These are phyloP conservation scores for Penicillium bialowiezense DNA, from an alignment of 495 filamentous ascomycete species.

Conservation along the genomic window DNA sequence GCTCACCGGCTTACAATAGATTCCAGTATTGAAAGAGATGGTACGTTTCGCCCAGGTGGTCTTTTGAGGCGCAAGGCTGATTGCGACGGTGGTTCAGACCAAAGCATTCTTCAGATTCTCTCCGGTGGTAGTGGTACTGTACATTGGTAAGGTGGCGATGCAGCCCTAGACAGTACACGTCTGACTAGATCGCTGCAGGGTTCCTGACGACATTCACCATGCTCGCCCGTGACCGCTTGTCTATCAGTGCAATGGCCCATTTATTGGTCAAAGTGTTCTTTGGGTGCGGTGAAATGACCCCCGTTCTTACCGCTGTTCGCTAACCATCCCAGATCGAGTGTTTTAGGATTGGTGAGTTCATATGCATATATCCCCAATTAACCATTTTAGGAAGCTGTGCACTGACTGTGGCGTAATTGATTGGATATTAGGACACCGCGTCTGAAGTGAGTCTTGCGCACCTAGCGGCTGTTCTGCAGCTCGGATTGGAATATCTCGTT, in stretches of 20 bases:
- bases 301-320: conserved; percentile 20
- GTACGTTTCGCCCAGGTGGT: conserved; percentile 25
- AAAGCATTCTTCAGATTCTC: conserved; percentile 92
- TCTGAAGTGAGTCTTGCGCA: conserved; percentile 39
- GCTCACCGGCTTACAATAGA: conserved; percentile 41
- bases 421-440: conserved; percentile 51
- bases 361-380: conserved; percentile 10
- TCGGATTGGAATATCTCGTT: conserved; percentile 27
- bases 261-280: conserved; percentile 81
- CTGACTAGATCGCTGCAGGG: conserved; percentile 49
- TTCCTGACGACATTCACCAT: conserved; percentile 92
- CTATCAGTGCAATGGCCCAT: conserved; percentile 76
- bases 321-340: conserved; percentile 55
- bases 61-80: conserved; percentile 28
- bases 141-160: conserved; percentile 51
- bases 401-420: conserved; percentile 46
- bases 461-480: conserved; percentile 33
- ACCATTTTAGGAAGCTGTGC: conserved; percentile 9
- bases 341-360: conserved; percentile 75
- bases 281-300: conserved; percentile 48
- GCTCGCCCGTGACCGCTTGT: conserved; percentile 74
- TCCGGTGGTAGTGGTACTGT: conserved; percentile 80
- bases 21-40: conserved; percentile 90
- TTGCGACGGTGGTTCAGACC: conserved; percentile 49
- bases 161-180: conserved; percentile 1